Conservation (phyloP, 495 filamentous ascomycete genomes). For the Aspergillus baeticus region DNA sequence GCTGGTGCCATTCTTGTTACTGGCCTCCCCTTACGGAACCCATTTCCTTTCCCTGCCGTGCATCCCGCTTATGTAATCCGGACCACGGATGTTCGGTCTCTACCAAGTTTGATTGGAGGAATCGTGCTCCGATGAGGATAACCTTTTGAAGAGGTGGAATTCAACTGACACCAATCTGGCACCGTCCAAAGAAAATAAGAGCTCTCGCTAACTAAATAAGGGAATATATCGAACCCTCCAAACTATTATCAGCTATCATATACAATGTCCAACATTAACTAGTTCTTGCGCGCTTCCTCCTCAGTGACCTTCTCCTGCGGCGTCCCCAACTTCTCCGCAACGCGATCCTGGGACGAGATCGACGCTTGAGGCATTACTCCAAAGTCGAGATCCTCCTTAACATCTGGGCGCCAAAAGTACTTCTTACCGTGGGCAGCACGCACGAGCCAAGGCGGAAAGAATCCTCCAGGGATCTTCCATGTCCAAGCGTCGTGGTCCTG, state of each 20-base stretch:
- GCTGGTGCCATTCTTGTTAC: too few species aligned
- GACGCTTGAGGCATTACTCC: slow-evolving; percentile 11
- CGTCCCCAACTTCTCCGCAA: slow-evolving; percentile 9
- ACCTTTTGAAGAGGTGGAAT: too few species aligned
- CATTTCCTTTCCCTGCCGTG: too few species aligned
- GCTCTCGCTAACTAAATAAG: too few species aligned
- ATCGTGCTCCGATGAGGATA: too few species aligned
- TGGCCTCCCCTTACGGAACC: too few species aligned
- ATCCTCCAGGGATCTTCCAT: slow-evolving; percentile 63
- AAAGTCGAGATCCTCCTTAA: slow-evolving; percentile 22
- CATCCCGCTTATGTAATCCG: too few species aligned
- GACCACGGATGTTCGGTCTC: too few species aligned
- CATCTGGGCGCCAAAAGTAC: slow-evolving; percentile 60
- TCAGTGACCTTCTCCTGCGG: neutral
- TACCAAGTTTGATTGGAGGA: too few species aligned
- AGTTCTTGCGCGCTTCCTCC: neutral
- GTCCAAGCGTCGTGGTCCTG: slow-evolving; percentile 73
- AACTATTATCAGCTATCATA: neutral
- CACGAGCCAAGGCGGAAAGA: slow-evolving; percentile 68
- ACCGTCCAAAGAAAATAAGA: too few species aligned
- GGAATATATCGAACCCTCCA: neutral
- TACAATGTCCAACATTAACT: neutral
- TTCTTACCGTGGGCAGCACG: slow-evolving; percentile 61
- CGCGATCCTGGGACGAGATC: slow-evolving; percentile 14
- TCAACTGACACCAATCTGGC: too few species aligned